Evolutionary conservation across 2,329 filamentous ascomycete genomes (phyloP).

Genomic region (Colletotrichum nymphaeae): DNA sequence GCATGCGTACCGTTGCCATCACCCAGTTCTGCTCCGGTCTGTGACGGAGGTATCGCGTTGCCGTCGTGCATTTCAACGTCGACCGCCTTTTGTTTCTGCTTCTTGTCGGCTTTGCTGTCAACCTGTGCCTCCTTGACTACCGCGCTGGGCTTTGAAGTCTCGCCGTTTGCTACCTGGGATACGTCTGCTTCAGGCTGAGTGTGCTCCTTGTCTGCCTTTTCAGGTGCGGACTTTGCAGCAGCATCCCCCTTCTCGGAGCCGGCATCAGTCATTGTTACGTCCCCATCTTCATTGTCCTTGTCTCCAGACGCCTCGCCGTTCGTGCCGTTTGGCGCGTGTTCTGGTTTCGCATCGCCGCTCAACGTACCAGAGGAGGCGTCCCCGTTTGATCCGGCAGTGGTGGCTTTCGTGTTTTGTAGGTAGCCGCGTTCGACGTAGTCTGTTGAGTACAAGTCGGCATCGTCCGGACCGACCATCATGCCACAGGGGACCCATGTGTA

Average conservation of each 20-base stretch:
- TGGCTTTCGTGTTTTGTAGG: conserved; percentile 37
- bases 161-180: conserved; percentile 10
- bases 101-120: conserved; percentile 15
- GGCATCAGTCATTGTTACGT: conserved; percentile 40
- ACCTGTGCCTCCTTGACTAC: conserved; percentile 31
- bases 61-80: conserved; percentile 25
- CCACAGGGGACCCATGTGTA: conserved; percentile 74
- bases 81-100: conserved; percentile 30
- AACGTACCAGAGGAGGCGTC: conserved; percentile 21
- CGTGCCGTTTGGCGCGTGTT: conserved; percentile 32
- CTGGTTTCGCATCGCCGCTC: conserved; percentile 35
- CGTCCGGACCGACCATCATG: conserved; percentile 66
- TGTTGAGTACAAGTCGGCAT: conserved; percentile 66
- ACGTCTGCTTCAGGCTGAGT: conserved; percentile 37
- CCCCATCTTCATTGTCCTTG: conserved; percentile 34
- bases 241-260: conserved; percentile 13
- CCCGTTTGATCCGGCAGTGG: not conserved
- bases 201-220: conserved; percentile 21
- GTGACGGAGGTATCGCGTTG: not conserved
- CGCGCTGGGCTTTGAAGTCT: not conserved
- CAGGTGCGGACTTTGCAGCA: not conserved
- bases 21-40: not conserved
- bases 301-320: conserved; percentile 38
- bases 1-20: conserved; percentile 21
- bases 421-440: conserved; percentile 54